phyloP scores from a whole-genome alignment of 805 yeast species.

The Nakazawaea sp. region DNA sequence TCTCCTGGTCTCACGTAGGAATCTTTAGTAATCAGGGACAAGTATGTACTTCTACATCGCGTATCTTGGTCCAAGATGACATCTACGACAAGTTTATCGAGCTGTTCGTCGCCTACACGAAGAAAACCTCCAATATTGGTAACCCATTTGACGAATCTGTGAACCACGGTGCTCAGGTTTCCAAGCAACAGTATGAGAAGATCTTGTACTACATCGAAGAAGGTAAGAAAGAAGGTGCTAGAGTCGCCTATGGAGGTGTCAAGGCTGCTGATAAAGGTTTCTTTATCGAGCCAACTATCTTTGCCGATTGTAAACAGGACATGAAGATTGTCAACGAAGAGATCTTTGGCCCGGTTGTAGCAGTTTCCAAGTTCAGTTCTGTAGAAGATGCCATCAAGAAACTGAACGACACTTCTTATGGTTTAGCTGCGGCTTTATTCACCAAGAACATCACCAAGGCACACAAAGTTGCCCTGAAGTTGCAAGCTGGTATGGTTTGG shows the following conservation, averaged over 20 bases:
- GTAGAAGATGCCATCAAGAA: slow-evolving; percentile 34
- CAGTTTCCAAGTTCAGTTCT: slow-evolving; percentile 34
- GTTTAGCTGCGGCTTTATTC: slow-evolving; percentile 41
- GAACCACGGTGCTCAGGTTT: slow-evolving; percentile 50
- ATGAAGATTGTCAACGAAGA: slow-evolving; percentile 40
- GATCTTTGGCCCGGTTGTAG: slow-evolving; percentile 47
- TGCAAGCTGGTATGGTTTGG: slow-evolving; percentile 42
- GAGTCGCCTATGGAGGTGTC: slow-evolving; percentile 36
- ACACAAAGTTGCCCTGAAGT: slow-evolving; percentile 30
- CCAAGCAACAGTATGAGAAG: slow-evolving; percentile 40
- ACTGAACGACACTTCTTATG: slow-evolving; percentile 38
- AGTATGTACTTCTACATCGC: slow-evolving; percentile 59
- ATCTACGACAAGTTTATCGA: slow-evolving; percentile 43
- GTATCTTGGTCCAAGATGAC: slow-evolving; percentile 49
- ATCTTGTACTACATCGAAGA: slow-evolving; percentile 36
- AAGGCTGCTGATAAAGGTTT: slow-evolving; percentile 23
- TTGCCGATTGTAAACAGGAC: slow-evolving; percentile 33
- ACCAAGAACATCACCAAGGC: slow-evolving; percentile 31
- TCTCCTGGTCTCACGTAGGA: slow-evolving; percentile 40
- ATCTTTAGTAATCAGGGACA: slow-evolving; percentile 58
- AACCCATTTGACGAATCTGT: slow-evolving; percentile 34
- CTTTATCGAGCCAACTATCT: slow-evolving; percentile 40
- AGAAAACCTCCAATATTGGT: slow-evolving; percentile 33
- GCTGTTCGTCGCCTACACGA: slow-evolving; percentile 27
- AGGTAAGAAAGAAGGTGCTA: slow-evolving; percentile 51